Conservation (phyloP, 1,284 basidiomycete genomes). For the Stereum hirsutum region DNA sequence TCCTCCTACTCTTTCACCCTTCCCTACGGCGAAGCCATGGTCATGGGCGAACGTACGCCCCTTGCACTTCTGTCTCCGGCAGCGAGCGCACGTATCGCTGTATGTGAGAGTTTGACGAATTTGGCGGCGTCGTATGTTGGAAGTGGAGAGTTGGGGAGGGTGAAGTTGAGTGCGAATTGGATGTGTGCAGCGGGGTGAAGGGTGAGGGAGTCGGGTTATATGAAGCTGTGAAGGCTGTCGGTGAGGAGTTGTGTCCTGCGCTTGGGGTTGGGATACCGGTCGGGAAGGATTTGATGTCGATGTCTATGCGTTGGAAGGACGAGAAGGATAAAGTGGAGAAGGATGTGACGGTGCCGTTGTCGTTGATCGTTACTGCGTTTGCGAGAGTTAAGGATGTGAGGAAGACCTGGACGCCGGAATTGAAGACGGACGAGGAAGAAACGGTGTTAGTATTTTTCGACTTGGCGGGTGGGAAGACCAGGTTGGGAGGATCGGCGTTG, state of each 20-base stretch:
- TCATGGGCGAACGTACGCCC: slow-evolving; percentile 95
- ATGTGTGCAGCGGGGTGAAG: slow-evolving; percentile 91
- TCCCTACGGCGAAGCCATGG: slow-evolving; percentile 87
- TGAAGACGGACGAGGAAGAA: slow-evolving; percentile 58
- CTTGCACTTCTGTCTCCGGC: slow-evolving; percentile 82
- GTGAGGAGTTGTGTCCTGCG: slow-evolving; percentile 91
- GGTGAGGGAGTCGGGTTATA: slow-evolving; percentile 91
- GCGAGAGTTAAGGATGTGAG: slow-evolving; percentile 77
- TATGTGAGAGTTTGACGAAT: slow-evolving; percentile 92
- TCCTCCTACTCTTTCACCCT: slow-evolving; percentile 91
- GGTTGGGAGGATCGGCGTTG: slow-evolving; percentile 91
- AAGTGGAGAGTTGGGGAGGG: slow-evolving; percentile 50
- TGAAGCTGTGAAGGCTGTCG: slow-evolving; percentile 89
- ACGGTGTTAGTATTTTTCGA: slow-evolving; percentile 88
- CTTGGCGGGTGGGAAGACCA: slow-evolving; percentile 74
- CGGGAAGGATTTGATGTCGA: slow-evolving; percentile 99
- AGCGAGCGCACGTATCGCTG: slow-evolving; percentile 92
- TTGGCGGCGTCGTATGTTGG: slow-evolving; percentile 77
- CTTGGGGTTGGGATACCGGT: slow-evolving; percentile 94
- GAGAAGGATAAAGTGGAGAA: slow-evolving; percentile 56
- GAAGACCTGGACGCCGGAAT: slow-evolving; percentile 89
- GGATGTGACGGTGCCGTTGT: slow-evolving; percentile 86
- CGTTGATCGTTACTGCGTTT: slow-evolving; percentile 93
- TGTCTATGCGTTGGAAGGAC: slow-evolving; percentile 89
- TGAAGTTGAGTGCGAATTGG: slow-evolving; percentile 99